Evolutionary conservation across 2,329 filamentous ascomycete species (phyloP), one percentile per base, ranked within the genome.

Genomic region (Chalaropsis ovoidea): DNA sequence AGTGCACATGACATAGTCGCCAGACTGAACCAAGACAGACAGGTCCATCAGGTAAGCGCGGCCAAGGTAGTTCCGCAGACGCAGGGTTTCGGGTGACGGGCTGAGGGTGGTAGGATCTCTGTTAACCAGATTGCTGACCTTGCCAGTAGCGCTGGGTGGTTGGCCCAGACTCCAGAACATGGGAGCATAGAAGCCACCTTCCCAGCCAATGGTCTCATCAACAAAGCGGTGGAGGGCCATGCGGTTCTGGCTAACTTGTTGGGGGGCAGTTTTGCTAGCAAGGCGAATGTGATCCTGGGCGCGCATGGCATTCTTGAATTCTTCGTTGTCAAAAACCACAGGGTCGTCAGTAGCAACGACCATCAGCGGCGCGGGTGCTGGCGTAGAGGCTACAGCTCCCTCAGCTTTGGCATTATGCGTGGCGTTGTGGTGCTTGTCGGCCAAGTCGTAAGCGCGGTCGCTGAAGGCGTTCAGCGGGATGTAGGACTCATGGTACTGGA

Each of bases 21-120:
- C 84, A 17, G 83, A 82, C 35, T 81, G 79, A 0, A 85, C 83
- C 56, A 95, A 77, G 27, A 95, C 86, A 0, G 87, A 84, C 65
- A 95, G 76, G 75, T 95, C 90, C 75, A 95, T 82, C 73, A 91
- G 76, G 75, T 94, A 95, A 1, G 89, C 88, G n/a, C 90, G 77
- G 0, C 86, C 90, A 3, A 95, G 83, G 39, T 92, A 78, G 73
- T 87, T 86, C 61, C 90, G 80, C 70, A 95, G 76, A 70, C 81
- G 77, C 69, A 89, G 77, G n/a, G 86, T 85, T 70, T 81, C 78
- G 31, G 77, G 74, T 7, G 78, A 78, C 3, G 78, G 77, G 8
- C 73, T 69, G 19, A 72, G 69, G 6, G 70, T 71, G 1, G 70
- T 70, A 3, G 73, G 73, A 11, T 73, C 72, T 62, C 75, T 74